Evolutionary conservation across 345 rosid genomes (phyloP).

Genomic region (Murraya paniculata): DNA sequence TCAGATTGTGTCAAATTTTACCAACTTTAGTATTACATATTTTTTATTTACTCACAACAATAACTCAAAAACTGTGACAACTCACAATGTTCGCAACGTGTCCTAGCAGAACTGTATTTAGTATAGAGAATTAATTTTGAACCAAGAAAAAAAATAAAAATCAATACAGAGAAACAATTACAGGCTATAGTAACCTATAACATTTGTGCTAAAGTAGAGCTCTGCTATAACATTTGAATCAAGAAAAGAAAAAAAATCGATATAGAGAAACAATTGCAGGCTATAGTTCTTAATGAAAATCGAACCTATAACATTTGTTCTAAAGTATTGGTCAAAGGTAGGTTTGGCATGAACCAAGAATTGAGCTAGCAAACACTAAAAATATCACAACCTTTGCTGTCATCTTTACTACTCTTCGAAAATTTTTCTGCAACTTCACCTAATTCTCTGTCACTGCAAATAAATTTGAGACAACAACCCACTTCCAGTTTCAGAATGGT

Average conservation of each 20-base stretch:
- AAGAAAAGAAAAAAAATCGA: background rate
- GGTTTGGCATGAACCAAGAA: background rate
- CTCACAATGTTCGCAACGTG: background rate
- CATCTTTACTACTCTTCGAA: constrained; percentile 11
- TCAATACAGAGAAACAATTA: background rate
- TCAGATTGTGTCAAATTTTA: too few relatives aligned
- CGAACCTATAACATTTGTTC: background rate
- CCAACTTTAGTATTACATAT: too few relatives aligned
- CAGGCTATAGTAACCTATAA: background rate
- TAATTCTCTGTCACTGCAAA: constrained; percentile 12
- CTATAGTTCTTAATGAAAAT: background rate
- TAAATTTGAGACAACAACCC: background rate
- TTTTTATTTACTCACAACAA: background rate
- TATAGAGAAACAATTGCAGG: background rate
- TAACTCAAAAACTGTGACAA: background rate
- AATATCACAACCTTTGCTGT: background rate
- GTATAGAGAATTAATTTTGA: background rate
- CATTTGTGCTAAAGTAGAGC: background rate
- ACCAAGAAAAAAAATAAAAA: background rate
- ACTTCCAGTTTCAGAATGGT: background rate
- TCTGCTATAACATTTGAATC: too few relatives aligned
- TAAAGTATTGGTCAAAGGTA: background rate
- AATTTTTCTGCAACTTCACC: constrained; percentile 12
- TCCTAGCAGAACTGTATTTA: background rate
- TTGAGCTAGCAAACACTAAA: background rate